A percentile compares a stretch with the other conserved stretches of the same genome.
Conservation (phyloP, 192 early-diverging fungal genomes). For the Allomyces macrogynus region DNA sequence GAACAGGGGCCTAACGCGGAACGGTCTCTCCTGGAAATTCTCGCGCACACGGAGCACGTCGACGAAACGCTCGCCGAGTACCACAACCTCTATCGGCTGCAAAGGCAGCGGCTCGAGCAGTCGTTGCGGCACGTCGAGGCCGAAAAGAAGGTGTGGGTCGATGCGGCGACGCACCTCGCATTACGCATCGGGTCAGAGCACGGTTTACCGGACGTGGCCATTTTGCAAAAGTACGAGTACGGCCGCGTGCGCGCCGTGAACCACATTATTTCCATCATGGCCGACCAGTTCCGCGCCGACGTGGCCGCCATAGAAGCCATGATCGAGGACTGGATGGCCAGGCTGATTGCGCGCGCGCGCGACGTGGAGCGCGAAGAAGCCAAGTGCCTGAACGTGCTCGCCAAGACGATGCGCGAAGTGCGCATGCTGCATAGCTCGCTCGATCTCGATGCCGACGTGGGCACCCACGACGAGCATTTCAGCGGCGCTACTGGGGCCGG, state of each 20-base stretch:
- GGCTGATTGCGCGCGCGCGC: slow-evolving; percentile 23
- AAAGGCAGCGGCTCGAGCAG: slow-evolving; percentile 29
- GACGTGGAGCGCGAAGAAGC: slow-evolving; percentile 33
- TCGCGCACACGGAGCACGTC: slow-evolving; percentile 28
- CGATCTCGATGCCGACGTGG: slow-evolving; percentile 6
- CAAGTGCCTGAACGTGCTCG: slow-evolving; percentile 22
- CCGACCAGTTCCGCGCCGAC: slow-evolving; percentile 22
- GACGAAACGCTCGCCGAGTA: slow-evolving; percentile 37
- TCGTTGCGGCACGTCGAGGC: slow-evolving; percentile 21
- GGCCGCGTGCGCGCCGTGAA: slow-evolving; percentile 18
- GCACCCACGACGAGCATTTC: neutral
- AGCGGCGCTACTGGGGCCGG: neutral
- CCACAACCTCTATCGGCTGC: slow-evolving; percentile 36
- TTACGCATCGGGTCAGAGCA: slow-evolving; percentile 31
- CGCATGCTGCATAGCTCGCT: slow-evolving; percentile 26
- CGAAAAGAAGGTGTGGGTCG: slow-evolving; percentile 37
- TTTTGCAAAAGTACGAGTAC: slow-evolving; percentile 28
- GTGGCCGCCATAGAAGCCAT: slow-evolving; percentile 21
- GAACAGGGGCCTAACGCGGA: slow-evolving; percentile 32
- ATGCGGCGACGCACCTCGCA: slow-evolving; percentile 29
- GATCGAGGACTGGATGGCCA: slow-evolving; percentile 27
- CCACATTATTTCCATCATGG: slow-evolving; percentile 29
- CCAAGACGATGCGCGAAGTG: slow-evolving; percentile 27
- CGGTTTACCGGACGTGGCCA: slow-evolving; percentile 24
- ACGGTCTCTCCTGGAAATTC: slow-evolving; percentile 23